Evolutionary conservation across 2,329 filamentous ascomycete genomes (phyloP).

Genomic region (Ophiostoma fasciatum): DNA sequence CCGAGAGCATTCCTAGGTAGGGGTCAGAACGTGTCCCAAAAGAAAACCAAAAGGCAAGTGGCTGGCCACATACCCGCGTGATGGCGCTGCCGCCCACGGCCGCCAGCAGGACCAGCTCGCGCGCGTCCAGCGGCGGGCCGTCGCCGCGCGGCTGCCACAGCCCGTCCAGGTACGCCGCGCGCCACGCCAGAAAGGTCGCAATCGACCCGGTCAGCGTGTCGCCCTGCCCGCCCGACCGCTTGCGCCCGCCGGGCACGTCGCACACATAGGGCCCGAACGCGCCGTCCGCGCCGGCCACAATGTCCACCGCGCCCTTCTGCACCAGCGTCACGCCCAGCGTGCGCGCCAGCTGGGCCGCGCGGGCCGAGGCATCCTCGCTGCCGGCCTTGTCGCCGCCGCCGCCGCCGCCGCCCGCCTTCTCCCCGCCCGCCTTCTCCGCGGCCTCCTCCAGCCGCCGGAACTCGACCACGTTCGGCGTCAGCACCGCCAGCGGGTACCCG

Average conservation of each 20-base stretch:
- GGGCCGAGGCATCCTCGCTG: constrained; percentile 15
- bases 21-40: constrained; percentile 7
- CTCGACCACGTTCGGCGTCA: constrained; percentile 93
- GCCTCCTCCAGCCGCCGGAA: constrained; percentile 71
- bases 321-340: constrained; percentile 81
- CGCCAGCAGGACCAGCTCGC: constrained; percentile 53
- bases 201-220: constrained; percentile 86
- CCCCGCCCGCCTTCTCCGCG: no score
- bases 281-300: constrained; percentile 32
- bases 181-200: constrained; percentile 79
- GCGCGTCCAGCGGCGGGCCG: constrained; percentile 17
- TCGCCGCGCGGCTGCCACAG: constrained; percentile 53
- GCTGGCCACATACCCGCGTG: constrained; percentile 64
- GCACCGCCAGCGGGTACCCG: constrained; percentile 69
- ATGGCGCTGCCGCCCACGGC: constrained; percentile 79
- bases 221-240: constrained; percentile 87
- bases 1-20: constrained; percentile 61
- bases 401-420: constrained; percentile 45
- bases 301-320: constrained; percentile 74
- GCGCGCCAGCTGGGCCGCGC: constrained; percentile 52
- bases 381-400: neutral
- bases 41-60: no score
- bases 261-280: constrained; percentile 45
- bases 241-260: constrained; percentile 67
- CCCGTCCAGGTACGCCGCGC: constrained; percentile 69